Base-by-base conservation (phyloP, 352 stramenopile genomes). In the Globisporangium carolinianum region DNA sequence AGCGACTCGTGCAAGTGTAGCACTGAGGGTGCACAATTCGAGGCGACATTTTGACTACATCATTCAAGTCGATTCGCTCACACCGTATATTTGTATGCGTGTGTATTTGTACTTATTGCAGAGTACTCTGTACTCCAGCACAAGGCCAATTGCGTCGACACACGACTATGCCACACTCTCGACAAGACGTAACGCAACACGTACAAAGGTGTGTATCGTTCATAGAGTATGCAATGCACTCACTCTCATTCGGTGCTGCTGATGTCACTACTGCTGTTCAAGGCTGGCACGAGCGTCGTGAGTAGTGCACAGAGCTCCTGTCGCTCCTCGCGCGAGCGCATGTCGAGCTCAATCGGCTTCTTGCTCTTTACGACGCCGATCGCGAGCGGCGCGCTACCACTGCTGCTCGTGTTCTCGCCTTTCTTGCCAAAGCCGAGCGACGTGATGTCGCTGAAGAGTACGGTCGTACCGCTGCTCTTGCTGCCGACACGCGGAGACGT, bases 271-370 rank as follows among this genome's bases (percentile, higher is more conserved):
- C 11, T 43, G 11, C 42, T 24, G 39, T 43, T 43, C 12, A 76
- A 47, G 14, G 61, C 47, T 4, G 71, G 61, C 9, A 65, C 47
- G 32, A 75, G 15, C 9, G 53, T 37, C 14, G 17, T 45, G 14
- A 72, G 14, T 5, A 64, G 17, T 5, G 50, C 49, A 24, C 55
- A 52, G 9, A 80, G 71, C 17, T 65, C 69, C 36, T 68, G 37
- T 47, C 73, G 69, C 32, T 84, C 74, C 11, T 64, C 53, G 35
- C 51, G 43, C 32, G 69, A 78, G 52, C 68, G 65, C 74, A 84
- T 80, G 24, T 78, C 70, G 36, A 82, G 59, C 61, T 80, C 68
- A 42, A 71, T 49, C 37, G 42, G 58, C 62, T 83, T 78, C 47
- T 66, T 67, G 24, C 51, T 43, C 37, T 52, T 63, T 7, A 41